A percentile compares a stretch with the other conserved stretches of the same genome.
Evolutionary conservation across 139 green algal species (phyloP).

Genomic region (Chlamydomonas sp.): DNA sequence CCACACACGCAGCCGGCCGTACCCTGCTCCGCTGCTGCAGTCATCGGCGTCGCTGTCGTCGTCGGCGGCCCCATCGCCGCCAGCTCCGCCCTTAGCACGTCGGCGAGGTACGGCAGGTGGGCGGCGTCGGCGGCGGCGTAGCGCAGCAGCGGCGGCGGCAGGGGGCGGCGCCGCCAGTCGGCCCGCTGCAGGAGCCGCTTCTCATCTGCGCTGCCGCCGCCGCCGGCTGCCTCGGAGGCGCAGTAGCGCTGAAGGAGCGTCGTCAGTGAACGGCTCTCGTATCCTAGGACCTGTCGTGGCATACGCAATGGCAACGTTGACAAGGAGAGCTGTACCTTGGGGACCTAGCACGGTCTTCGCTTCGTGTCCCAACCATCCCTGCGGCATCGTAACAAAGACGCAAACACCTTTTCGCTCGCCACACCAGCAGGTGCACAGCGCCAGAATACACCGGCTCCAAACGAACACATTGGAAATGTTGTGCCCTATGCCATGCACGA

Average conservation of each 20-base stretch:
- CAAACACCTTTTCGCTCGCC: too few relatives aligned
- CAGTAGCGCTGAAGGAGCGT: constrained; percentile 67
- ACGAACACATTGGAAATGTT: too few relatives aligned
- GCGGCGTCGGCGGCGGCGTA: constrained; percentile 83
- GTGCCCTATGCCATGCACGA: too few relatives aligned
- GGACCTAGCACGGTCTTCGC: too few relatives aligned
- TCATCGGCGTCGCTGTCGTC: neutral
- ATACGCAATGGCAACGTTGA: neutral
- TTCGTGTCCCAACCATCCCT: too few relatives aligned
- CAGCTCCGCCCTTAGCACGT: constrained; percentile 19
- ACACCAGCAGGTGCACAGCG: too few relatives aligned
- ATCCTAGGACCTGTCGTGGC: constrained; percentile 60
- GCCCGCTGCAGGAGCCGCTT: constrained; percentile 58
- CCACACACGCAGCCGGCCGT: neutral
- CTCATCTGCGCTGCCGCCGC: neutral
- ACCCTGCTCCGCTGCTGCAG: neutral
- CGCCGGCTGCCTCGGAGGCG: constrained; percentile 27
- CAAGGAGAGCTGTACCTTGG: too few relatives aligned
- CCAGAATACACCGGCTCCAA: too few relatives aligned
- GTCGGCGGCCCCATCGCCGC: neutral
- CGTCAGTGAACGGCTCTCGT: constrained; percentile 57
- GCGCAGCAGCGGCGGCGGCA: constrained; percentile 60
- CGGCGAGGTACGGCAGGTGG: constrained; percentile 77
- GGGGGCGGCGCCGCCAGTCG: constrained; percentile 83
- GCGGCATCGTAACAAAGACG: too few relatives aligned